phyloP scores from a whole-genome alignment of 768 basidiomycete genomes.

The Coprinopsis sp. region DNA sequence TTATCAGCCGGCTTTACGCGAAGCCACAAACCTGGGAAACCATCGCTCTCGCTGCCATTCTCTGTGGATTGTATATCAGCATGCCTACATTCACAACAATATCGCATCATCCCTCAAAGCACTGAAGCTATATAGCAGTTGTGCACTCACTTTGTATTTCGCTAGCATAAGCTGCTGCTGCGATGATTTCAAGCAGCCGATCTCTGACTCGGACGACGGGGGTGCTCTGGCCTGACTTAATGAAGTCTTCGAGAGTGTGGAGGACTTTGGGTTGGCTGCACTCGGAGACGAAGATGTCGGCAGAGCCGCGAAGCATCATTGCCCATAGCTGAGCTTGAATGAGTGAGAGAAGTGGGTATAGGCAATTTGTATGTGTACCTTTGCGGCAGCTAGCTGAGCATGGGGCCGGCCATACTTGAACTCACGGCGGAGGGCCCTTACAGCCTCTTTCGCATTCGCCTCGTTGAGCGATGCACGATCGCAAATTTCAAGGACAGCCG shows the following conservation, averaged over 20 bases:
- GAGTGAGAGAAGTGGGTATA: slow-evolving; percentile 4
- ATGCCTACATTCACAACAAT: not conserved
- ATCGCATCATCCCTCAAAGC: not conserved
- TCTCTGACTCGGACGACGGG: slow-evolving; percentile 85
- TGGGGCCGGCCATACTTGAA: slow-evolving; percentile 85
- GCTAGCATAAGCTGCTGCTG: slow-evolving; percentile 72
- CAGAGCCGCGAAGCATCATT: slow-evolving; percentile 81
- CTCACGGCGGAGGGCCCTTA: slow-evolving; percentile 74
- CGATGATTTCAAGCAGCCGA: slow-evolving; percentile 74
- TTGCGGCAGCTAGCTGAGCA: slow-evolving; percentile 71
- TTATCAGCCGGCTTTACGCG: slow-evolving; percentile 76
- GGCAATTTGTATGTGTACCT: slow-evolving; percentile 39
- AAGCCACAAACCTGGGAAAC: slow-evolving; percentile 73
- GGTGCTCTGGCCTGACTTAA: slow-evolving; percentile 56
- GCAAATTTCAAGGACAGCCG: slow-evolving; percentile 78
- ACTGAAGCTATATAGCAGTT: no score
- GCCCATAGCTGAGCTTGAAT: slow-evolving; percentile 67
- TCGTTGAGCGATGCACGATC: slow-evolving; percentile 76
- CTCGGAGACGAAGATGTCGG: slow-evolving; percentile 65
- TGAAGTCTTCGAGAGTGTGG: slow-evolving; percentile 71
- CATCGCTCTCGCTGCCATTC: slow-evolving; percentile 28
- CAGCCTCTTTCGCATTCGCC: slow-evolving; percentile 75
- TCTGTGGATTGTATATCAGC: slow-evolving; percentile 11
- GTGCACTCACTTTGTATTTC: slow-evolving; percentile 36
- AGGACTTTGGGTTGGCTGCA: slow-evolving; percentile 73